A percentile compares a stretch with the other conserved stretches of the same genome.
phyloP scores from a whole-genome alignment of 2,329 filamentous ascomycete genomes.

The Exophiala lecanii-corni region DNA sequence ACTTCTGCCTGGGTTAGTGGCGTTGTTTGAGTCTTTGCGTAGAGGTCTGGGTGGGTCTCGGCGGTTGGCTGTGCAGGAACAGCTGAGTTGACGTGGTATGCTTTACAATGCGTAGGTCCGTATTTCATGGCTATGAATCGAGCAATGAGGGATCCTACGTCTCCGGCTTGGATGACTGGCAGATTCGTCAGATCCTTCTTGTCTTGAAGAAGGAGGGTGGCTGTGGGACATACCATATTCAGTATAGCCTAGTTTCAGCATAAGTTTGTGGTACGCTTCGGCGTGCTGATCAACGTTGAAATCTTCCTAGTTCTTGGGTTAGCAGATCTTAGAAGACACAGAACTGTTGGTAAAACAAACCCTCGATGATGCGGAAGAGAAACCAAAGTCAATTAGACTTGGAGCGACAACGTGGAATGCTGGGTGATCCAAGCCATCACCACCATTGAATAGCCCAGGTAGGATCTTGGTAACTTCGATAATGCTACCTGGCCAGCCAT shows the following conservation, averaged over 20 bases:
- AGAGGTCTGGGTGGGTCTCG: not conserved
- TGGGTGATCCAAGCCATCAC: slow-evolving; percentile 31
- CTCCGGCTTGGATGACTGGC: not conserved
- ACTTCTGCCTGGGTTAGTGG: slow-evolving; percentile 52
- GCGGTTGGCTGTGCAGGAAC: not conserved
- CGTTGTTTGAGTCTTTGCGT: slow-evolving; percentile 20
- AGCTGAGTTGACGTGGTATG: slow-evolving; percentile 2
- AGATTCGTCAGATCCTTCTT: too few relatives aligned
- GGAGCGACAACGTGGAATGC: slow-evolving; percentile 51
- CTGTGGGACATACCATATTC: slow-evolving; percentile 26
- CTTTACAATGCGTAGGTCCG: slow-evolving; percentile 8
- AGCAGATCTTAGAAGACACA: too few relatives aligned
- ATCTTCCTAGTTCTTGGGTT: slow-evolving; percentile 42
- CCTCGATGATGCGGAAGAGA: not conserved
- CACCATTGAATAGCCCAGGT: slow-evolving; percentile 36
- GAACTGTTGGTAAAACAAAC: too few relatives aligned
- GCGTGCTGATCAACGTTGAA: slow-evolving; percentile 60
- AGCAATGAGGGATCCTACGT: not conserved
- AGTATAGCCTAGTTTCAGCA: slow-evolving; percentile 14
- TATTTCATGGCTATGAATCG: not conserved
- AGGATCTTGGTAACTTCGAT: slow-evolving; percentile 56
- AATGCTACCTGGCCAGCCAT: slow-evolving; percentile 37
- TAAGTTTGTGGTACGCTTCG: slow-evolving; percentile 15
- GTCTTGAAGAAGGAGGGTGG: too few relatives aligned
- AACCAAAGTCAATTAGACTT: slow-evolving; percentile 32